These are phyloP conservation scores for Phytophthora pluvialis DNA, from an alignment of 352 stramenopile genomes.

Conservation along the genomic window DNA sequence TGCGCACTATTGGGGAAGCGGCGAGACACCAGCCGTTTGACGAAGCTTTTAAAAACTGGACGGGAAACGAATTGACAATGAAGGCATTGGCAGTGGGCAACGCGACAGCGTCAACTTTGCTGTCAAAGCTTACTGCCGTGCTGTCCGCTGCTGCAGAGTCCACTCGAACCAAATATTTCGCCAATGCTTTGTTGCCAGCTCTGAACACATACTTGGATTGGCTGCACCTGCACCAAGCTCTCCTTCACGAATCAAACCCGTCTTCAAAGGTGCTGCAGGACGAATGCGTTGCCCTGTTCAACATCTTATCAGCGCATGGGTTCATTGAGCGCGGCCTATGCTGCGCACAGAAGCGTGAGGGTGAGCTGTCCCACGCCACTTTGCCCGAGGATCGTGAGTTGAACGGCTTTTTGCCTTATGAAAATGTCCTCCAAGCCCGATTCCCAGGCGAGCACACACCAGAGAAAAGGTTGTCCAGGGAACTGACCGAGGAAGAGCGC, in stretches of 20 bases:
- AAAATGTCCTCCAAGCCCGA: constrained; percentile 6
- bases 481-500: constrained; percentile 28
- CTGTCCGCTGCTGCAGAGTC: constrained; percentile 29
- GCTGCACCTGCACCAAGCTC: constrained; percentile 40
- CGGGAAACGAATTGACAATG: neutral
- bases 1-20: constrained; percentile 8
- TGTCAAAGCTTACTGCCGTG: constrained; percentile 25
- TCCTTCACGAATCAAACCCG: constrained; percentile 13
- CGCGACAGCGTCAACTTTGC: constrained; percentile 10
- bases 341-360: constrained; percentile 23
- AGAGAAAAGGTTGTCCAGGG: constrained; percentile 1
- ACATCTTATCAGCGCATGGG: constrained; percentile 26
- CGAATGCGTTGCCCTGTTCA: constrained; percentile 24
- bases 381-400: constrained; percentile 55
- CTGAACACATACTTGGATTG: constrained; percentile 51
- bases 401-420: constrained; percentile 45
- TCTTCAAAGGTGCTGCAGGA: constrained; percentile 14
- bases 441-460: constrained; percentile 11
- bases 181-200: constrained; percentile 47
- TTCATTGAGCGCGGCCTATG: constrained; percentile 31
- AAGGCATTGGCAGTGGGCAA: constrained; percentile 17
- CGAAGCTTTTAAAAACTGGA: constrained; percentile 13
- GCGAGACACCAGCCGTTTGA: constrained; percentile 1
- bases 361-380: constrained; percentile 13
- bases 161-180: constrained; percentile 28